Evolutionary conservation across 1,139 yeast genomes (phyloP).

Genomic region (Lodderomyces metapsilosis): DNA sequence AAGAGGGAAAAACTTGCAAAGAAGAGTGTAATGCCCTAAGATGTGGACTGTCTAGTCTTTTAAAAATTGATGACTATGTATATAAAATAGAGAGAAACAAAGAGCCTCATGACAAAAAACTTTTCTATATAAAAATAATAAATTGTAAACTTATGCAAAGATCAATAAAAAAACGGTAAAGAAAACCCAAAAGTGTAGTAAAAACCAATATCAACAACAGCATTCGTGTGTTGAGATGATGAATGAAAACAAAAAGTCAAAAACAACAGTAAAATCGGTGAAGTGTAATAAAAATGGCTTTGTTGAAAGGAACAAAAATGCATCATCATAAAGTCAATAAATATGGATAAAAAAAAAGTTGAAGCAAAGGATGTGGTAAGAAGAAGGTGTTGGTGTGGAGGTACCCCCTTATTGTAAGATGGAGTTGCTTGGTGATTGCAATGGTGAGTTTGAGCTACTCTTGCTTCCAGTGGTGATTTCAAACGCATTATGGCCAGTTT

Average conservation of each 20-base stretch:
- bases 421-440: constrained; percentile 1
- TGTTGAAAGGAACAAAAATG: neutral
- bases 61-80: no score
- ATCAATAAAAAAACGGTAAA: neutral
- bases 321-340: neutral
- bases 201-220: neutral
- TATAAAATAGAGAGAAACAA: no score
- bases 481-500: constrained; percentile 1
- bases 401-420: neutral
- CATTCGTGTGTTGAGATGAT: neutral
- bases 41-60: no score
- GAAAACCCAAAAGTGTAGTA: neutral
- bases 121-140: no score
- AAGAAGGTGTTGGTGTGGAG: neutral
- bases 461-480: constrained; percentile 3
- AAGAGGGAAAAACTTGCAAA: neutral
- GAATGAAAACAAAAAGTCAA: neutral
- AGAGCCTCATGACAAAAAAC: no score
- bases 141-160: no score
- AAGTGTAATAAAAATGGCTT: neutral
- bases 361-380: no score
- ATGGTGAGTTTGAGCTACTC: neutral
- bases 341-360: neutral
- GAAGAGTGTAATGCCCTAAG: no score
- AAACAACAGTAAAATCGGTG: no score